Percentiles rank a stretch among this genome's conserved stretches.
These are phyloP conservation scores for Mycena albidolilacea DNA, from an alignment of 768 basidiomycete genomes.

Conservation along the genomic window DNA sequence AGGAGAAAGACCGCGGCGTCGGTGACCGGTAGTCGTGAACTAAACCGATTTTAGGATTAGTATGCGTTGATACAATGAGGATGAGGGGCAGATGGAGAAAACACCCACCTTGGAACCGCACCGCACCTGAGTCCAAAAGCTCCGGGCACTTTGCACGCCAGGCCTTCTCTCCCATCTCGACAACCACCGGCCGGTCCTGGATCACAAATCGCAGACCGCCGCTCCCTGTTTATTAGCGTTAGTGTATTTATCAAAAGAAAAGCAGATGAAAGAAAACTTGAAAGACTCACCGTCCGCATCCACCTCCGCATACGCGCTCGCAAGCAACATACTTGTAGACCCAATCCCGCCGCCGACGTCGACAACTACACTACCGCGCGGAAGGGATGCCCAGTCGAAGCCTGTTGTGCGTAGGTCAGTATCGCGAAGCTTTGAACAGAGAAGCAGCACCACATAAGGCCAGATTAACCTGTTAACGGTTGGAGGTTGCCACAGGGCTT, in stretches of 20 bases:
- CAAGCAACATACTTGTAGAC: slow-evolving; percentile 56
- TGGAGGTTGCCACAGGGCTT: too few relatives aligned
- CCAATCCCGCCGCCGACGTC: slow-evolving; percentile 77
- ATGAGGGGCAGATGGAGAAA: too few relatives aligned
- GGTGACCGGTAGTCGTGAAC: too few relatives aligned
- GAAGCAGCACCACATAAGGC: too few relatives aligned
- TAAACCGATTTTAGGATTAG: too few relatives aligned
- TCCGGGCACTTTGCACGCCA: slow-evolving; percentile 75
- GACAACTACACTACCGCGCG: slow-evolving; percentile 60
- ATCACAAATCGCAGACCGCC: slow-evolving; percentile 58
- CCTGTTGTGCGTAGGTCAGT: slow-evolving; percentile 45
- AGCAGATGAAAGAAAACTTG: not conserved
- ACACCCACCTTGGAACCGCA: too few relatives aligned
- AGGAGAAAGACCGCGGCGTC: too few relatives aligned
- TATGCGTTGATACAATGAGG: too few relatives aligned
- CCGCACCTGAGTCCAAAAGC: slow-evolving; percentile 67
- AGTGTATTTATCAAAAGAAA: not conserved
- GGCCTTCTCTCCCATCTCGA: slow-evolving; percentile 63
- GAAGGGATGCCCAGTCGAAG: slow-evolving; percentile 66
- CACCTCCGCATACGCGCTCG: slow-evolving; percentile 46
- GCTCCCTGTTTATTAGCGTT: slow-evolving; percentile 32
- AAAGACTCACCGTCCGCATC: slow-evolving; percentile 33
- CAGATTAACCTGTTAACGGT: too few relatives aligned
- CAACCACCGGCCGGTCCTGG: slow-evolving; percentile 66
- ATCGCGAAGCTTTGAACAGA: not conserved